Base-by-base conservation (phyloP, 2,329 filamentous ascomycete genomes). In the Chaetothyriales sp. region DNA sequence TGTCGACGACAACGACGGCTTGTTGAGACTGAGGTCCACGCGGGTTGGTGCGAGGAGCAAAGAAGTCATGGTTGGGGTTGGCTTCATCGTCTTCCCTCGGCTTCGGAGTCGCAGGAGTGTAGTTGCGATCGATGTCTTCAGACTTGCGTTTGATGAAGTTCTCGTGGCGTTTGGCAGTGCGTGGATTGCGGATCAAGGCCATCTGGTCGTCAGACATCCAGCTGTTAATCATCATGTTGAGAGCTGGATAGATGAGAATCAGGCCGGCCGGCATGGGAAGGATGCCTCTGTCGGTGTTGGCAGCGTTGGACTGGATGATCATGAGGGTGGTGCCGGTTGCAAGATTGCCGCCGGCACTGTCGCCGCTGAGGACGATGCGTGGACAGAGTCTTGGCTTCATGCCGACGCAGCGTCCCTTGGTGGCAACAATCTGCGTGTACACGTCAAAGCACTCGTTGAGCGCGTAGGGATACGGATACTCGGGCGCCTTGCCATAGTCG, bases 121-220 rank as follows among this genome's bases (percentile, higher is more conserved):
- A 97, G 15, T 58, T 52, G 6, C 54, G 51, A 44, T 61, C 58
- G 40, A 62, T 61, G 64, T 95, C 86, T 70, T 87, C 85, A 57
- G 82, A 89, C 71, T 98, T 97, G 53, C 86, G 78, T 37, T 83
- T 77, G 9, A 95, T 73, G 51, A 97, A 85, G 22, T 80, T 77
- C 52, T 78, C 77, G 44, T 61, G 58, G 20, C 88, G 78, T 64
- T 82, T 82, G 53, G 81, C 78, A 9, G 88, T 81, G 22, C 56
- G 45, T 8, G 59, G 59, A 57, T 95, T 89, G 58, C 88, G 83
- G 57, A 98, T 94, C 55, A 98, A 71, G 0, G 87, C 81, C 87
- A 97, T 94, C 65, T 98, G 89, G 66, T 97, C 90, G 61, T 97
- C 90, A 0, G 87, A 89, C 89, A 98, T 97, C 92, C 92, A 98